phyloP scores from a whole-genome alignment of 2,329 filamentous ascomycete genomes.

The Ophidiomyces ophidiicola region DNA sequence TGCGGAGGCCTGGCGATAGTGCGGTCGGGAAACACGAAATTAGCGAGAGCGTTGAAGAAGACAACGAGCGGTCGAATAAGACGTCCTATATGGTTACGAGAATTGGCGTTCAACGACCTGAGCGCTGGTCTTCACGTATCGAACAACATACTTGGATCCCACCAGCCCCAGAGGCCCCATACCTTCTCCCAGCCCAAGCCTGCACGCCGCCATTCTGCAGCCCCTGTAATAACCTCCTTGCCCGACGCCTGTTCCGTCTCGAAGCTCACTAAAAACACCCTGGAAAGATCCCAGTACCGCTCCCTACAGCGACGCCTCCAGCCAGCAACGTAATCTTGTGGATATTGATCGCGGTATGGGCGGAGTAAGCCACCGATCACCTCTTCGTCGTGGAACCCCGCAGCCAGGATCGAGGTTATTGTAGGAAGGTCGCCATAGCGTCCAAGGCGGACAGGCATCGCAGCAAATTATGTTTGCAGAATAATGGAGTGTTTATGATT shows the following conservation, averaged over 20 bases:
- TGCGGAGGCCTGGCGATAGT: conserved; percentile 8
- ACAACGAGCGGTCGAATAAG: conserved; percentile 4
- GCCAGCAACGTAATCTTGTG: conserved; percentile 6
- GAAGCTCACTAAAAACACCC: conserved; percentile 11
- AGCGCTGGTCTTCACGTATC: no score
- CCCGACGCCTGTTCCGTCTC: conserved; percentile 1
- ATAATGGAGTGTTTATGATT: no score
- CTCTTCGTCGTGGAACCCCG: conserved; percentile 11
- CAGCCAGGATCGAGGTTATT: conserved; percentile 5
- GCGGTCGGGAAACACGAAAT: conserved; percentile 8
- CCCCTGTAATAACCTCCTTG: conserved; percentile 10
- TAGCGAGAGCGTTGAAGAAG: conserved; percentile 2
- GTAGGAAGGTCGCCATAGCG: conserved; percentile 7
- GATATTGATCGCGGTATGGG: conserved; percentile 8
- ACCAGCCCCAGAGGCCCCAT: conserved; percentile 10
- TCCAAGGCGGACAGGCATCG: conserved; percentile 11
- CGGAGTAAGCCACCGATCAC: conserved; percentile 4
- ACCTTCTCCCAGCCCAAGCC: conserved; percentile 10
- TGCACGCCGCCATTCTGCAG: conserved; percentile 8
- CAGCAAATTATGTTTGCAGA: no score
- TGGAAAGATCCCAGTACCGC: conserved; percentile 10
- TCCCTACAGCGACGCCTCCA: conserved; percentile 3
- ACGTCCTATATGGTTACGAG: not conserved
- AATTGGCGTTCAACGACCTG: not conserved
- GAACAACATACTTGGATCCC: conserved; percentile 12